Conservation (phyloP, 2,329 filamentous ascomycete genomes). For the Periconia sp. region DNA sequence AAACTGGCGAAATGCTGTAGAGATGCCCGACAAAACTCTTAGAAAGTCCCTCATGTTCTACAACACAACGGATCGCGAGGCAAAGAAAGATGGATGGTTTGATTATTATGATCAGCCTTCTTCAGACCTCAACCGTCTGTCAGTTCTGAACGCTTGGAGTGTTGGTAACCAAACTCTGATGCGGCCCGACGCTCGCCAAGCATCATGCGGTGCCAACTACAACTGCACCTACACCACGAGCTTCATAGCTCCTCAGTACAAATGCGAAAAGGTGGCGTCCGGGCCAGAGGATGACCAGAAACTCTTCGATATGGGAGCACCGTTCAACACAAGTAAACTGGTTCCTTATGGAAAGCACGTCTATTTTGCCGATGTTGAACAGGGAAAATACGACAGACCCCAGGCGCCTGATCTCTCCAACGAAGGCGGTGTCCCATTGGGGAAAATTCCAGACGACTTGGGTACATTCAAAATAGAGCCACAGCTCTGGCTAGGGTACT, state of each 20-base stretch:
- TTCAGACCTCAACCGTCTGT: conserved; percentile 27
- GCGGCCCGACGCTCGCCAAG: conserved; percentile 32
- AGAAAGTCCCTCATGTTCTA: conserved; percentile 35
- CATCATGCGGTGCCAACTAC: conserved; percentile 38
- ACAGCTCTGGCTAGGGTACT: conserved; percentile 39
- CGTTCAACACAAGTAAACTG: conserved; percentile 35
- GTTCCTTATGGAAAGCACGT: conserved; percentile 30
- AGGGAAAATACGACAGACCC: conserved; percentile 31
- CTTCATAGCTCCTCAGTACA: conserved; percentile 36
- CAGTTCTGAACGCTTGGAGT: conserved; percentile 34
- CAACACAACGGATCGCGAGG: conserved; percentile 35
- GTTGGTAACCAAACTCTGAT: conserved; percentile 25
- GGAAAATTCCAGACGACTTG: conserved; percentile 21
- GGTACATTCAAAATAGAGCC: conserved; percentile 39
- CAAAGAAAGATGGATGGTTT: conserved; percentile 24
- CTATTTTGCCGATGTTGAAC: conserved; percentile 32
- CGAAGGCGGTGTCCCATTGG: conserved; percentile 33
- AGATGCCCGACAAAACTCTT: conserved; percentile 20
- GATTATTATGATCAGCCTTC: conserved; percentile 42
- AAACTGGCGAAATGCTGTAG: conserved; percentile 33
- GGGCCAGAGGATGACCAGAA: conserved; percentile 19
- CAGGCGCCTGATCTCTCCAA: conserved; percentile 22
- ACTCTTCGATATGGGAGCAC: conserved; percentile 26
- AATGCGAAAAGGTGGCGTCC: conserved; percentile 32
- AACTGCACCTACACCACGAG: conserved; percentile 38